Evolutionary conservation across 306 rosid genomes (phyloP).

Genomic region (Trifolium pratense): DNA sequence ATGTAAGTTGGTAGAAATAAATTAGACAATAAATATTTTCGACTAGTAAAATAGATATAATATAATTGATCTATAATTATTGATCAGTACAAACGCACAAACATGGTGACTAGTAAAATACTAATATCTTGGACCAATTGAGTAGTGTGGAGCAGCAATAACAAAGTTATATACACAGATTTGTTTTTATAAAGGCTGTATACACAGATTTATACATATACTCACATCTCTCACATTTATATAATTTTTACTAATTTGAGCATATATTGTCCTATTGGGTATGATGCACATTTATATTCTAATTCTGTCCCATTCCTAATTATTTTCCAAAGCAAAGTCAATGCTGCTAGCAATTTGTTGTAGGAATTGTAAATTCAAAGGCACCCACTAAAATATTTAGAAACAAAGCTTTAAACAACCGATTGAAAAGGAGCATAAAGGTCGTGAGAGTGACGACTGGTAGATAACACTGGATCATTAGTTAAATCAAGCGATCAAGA

Average conservation of each 20-base stretch:
- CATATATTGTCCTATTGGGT: not conserved
- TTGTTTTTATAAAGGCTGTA: not conserved
- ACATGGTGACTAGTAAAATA: no score
- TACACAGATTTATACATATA: not conserved
- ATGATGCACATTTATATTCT: not conserved
- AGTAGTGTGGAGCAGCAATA: not conserved
- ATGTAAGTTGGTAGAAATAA: no score
- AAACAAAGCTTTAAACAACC: constrained; percentile 21
- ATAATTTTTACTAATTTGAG: not conserved
- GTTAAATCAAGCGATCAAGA: not conserved
- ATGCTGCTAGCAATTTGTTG: constrained; percentile 18
- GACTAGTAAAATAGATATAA: no score
- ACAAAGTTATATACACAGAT: not conserved
- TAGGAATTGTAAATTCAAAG: constrained; percentile 16
- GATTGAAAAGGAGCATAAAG: constrained; percentile 35
- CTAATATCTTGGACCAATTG: no score
- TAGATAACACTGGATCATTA: constrained; percentile 25
- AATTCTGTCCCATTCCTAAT: constrained; percentile 7
- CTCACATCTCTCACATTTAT: not conserved
- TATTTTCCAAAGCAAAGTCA: not conserved
- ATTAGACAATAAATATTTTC: no score
- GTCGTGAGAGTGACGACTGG: constrained; percentile 30
- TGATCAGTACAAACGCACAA: no score
- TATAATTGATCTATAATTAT: no score
- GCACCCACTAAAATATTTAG: not conserved